Evolutionary conservation across 176 grass and related monocot species (phyloP).

Genomic region (Elymus sibiricus): DNA sequence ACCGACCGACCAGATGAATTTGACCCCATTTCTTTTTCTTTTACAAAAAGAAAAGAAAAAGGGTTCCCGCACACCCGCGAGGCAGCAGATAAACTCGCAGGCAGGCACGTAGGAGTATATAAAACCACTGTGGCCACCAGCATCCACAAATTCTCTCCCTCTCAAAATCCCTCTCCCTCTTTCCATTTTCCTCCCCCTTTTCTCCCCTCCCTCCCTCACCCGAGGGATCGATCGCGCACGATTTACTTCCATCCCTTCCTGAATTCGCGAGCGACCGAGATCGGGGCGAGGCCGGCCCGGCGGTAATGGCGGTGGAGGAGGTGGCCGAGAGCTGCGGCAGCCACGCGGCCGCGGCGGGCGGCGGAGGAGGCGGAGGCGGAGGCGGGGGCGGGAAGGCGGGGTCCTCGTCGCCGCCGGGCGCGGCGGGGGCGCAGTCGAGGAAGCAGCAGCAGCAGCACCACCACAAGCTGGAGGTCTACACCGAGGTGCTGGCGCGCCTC

Average conservation of each 20-base stretch:
- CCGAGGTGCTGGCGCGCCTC: constrained; percentile 53
- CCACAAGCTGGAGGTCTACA: constrained; percentile 68
- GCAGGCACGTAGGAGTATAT: neutral
- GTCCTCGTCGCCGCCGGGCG: neutral
- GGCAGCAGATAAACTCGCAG: neutral
- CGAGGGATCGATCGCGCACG: neutral
- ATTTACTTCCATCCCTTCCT: neutral
- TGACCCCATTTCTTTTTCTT: neutral
- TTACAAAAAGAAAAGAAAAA: neutral
- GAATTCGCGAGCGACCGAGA: constrained; percentile 20
- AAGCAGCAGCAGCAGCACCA: constrained; percentile 61
- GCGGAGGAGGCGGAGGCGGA: neutral
- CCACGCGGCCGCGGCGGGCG: constrained; percentile 23
- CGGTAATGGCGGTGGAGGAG: constrained; percentile 57
- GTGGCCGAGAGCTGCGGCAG: constrained; percentile 68
- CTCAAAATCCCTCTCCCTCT: neutral
- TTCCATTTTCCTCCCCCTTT: neutral
- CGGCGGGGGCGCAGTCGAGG: constrained; percentile 16
- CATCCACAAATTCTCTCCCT: neutral
- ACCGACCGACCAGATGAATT: neutral
- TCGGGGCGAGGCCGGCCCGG: neutral
- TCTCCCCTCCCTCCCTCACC: too few species aligned
- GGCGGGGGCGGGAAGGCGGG: neutral
- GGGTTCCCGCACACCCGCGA: neutral
- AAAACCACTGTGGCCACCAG: neutral